These are phyloP conservation scores for Syzygium jambos DNA, from an alignment of 345 rosid species.

Conservation along the genomic window DNA sequence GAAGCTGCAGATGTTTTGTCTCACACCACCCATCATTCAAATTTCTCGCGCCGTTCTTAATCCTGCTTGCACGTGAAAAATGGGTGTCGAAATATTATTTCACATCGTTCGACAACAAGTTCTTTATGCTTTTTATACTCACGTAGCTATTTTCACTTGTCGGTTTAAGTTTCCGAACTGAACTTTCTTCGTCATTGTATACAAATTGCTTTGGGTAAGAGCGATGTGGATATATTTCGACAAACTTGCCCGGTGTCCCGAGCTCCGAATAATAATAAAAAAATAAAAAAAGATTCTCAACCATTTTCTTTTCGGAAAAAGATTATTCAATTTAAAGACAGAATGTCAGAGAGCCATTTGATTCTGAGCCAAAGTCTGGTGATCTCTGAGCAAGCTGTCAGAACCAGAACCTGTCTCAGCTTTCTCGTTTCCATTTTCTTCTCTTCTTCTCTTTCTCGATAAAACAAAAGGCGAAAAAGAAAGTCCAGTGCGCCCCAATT, in stretches of 20 bases:
- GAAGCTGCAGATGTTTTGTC: neutral
- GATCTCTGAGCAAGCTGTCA: neutral
- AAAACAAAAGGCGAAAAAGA: neutral
- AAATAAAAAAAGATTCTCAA: neutral
- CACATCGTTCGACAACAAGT: fast-evolving
- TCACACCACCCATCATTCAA: too few species aligned
- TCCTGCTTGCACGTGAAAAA: too few species aligned
- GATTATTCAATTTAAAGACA: neutral
- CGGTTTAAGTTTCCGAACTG: too few species aligned
- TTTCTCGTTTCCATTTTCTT: neutral
- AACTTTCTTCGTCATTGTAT: too few species aligned
- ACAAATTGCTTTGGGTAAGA: too few species aligned
- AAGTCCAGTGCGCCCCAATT: neutral
- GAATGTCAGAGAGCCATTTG: neutral
- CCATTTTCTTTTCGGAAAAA: neutral
- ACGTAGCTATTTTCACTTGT: too few species aligned
- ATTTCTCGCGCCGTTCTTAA: too few species aligned
- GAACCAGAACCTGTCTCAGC: neutral
- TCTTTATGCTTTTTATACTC: too few species aligned
- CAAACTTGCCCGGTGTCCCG: too few species aligned
- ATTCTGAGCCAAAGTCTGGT: neutral
- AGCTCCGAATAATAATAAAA: too few species aligned
- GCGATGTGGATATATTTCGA: too few species aligned
- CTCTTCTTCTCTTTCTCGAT: neutral
- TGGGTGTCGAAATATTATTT: too few species aligned